These are phyloP conservation scores for Suillus spraguei DNA, from an alignment of 768 basidiomycete genomes.

Conservation along the genomic window DNA sequence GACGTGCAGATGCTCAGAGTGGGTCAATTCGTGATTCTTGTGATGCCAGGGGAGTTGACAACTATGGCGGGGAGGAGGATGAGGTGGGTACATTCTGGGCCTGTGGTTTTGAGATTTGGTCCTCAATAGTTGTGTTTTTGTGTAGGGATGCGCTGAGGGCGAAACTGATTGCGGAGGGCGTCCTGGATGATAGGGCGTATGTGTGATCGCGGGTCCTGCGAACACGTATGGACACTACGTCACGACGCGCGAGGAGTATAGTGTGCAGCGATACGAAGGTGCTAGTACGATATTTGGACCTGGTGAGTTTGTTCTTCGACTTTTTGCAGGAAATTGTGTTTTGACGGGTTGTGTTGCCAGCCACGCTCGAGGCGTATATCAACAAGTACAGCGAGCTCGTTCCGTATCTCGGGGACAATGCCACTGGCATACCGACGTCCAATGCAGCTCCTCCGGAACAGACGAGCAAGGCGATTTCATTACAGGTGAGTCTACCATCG, in stretches of 20 bases:
- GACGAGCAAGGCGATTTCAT: constrained; percentile 64
- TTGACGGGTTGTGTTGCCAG: constrained; percentile 24
- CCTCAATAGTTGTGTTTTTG: background rate
- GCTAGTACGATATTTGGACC: constrained; percentile 79
- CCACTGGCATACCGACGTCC: constrained; percentile 50
- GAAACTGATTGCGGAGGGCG: constrained; percentile 60
- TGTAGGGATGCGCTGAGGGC: constrained; percentile 67
- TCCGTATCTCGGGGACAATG: constrained; percentile 56
- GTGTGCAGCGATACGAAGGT: constrained; percentile 78
- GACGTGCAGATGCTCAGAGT: constrained; percentile 78
- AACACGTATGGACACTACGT: constrained; percentile 81
- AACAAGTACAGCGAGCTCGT: constrained; percentile 72
- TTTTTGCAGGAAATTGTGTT: background rate
- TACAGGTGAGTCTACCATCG: constrained; percentile 47
- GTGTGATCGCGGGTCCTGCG: constrained; percentile 80
- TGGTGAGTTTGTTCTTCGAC: constrained; percentile 45
- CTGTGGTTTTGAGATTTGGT: background rate
- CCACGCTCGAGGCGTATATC: constrained; percentile 80
- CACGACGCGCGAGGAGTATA: constrained; percentile 72
- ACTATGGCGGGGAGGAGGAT: constrained; percentile 83
- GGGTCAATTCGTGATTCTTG: constrained; percentile 74
- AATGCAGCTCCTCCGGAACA: constrained; percentile 68
- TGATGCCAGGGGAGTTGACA: constrained; percentile 79
- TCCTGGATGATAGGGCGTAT: constrained; percentile 68
- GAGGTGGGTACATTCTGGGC: constrained; percentile 46